Base-by-base conservation (phyloP, 208 protist genomes). In the Trypanosoma avium region DNA sequence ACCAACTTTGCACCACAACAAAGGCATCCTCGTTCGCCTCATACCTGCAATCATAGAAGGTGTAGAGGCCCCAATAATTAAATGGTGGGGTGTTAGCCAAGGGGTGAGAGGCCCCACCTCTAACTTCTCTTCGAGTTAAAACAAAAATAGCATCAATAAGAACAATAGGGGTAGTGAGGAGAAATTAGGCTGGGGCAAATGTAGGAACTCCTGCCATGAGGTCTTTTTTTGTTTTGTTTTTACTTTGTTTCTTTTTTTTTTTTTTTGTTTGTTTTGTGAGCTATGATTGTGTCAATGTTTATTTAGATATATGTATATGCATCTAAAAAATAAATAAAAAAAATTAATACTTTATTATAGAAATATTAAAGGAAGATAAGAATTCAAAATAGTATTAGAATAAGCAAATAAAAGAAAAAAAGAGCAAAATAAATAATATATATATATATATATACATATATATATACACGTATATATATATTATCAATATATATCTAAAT, bases 21-120 rank as follows among this genome's bases (percentile, higher is more conserved):
- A 95, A 95, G 15, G 79, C 76, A 36, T 95, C 88, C 36, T 88
- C 75, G 70, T 92, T 95, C 4, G 84, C 65, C 30, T 68, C 77
- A 72, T 95, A 92, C 45, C 85, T 83, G 30, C 48, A 73, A 55
- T 95, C 88, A 71, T 88, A 87, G 40, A 65, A 49, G 46, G 81
- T 78, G 71, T 95, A 95, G 46, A 84, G 56, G 15, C 53, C 33
- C 84, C 85, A 95, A 46, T 76, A 84, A 8, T 49, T 75, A 61
- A 94, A 84, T 5, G 79, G 77, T 33, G 71, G n/a, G 9, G 55
- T 63, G 3, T 83, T 48, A 21, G 58, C 62, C n/a, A 90, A 70
- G 0, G 88, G 83, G 61, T 92, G 83, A 12, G 70, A 53, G n/a
- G 38, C n/a, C n/a, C n/a, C 27, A 47, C 60, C 47, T 4, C 27